phyloP scores from a whole-genome alignment of 1,139 yeast genomes.

The Suhomyces chickasaworum region DNA sequence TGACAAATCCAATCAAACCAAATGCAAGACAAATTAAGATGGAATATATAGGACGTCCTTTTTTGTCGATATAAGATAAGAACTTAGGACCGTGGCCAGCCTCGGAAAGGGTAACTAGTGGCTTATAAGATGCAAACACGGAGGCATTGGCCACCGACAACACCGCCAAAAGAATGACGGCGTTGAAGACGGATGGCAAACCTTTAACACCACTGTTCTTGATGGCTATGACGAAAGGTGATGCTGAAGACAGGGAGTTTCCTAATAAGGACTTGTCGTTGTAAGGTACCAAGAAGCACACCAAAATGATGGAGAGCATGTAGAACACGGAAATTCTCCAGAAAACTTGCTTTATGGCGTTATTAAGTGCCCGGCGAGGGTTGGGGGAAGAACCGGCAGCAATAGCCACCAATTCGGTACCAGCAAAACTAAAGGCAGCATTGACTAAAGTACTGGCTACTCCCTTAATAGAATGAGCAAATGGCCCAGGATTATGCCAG shows the following conservation, averaged over 20 bases:
- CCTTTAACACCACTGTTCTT: slow-evolving; percentile 33
- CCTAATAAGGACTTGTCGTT: slow-evolving; percentile 20
- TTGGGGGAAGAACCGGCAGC: slow-evolving; percentile 26
- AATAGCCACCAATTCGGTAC: slow-evolving; percentile 29
- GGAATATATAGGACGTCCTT: slow-evolving; percentile 35
- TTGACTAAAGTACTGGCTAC: slow-evolving; percentile 24
- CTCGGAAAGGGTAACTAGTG: slow-evolving; percentile 35
- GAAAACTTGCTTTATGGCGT: slow-evolving; percentile 28
- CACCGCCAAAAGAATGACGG: slow-evolving; percentile 33
- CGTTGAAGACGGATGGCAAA: slow-evolving; percentile 38
- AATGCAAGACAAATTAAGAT: slow-evolving; percentile 25
- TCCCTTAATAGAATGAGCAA: slow-evolving; percentile 26
- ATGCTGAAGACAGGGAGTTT: slow-evolving; percentile 29
- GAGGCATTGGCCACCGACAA: slow-evolving; percentile 38
- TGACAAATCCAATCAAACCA: slow-evolving; percentile 19
- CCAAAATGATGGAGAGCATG: slow-evolving; percentile 24
- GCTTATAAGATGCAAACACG: slow-evolving; percentile 36
- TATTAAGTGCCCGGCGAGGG: slow-evolving; percentile 26
- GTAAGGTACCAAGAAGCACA: slow-evolving; percentile 26
- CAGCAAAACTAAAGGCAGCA: slow-evolving; percentile 29
- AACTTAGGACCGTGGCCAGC: slow-evolving; percentile 38
- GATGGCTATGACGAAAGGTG: slow-evolving; percentile 20
- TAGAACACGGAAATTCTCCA: slow-evolving; percentile 27
- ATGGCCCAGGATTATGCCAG: slow-evolving; percentile 27
- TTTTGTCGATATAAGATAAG: slow-evolving; percentile 30